Percentiles rank a stretch among this genome's conserved stretches.
These are phyloP conservation scores for Platanus orientalis DNA, from an alignment of 164 flowering plant genomes.

Conservation along the genomic window DNA sequence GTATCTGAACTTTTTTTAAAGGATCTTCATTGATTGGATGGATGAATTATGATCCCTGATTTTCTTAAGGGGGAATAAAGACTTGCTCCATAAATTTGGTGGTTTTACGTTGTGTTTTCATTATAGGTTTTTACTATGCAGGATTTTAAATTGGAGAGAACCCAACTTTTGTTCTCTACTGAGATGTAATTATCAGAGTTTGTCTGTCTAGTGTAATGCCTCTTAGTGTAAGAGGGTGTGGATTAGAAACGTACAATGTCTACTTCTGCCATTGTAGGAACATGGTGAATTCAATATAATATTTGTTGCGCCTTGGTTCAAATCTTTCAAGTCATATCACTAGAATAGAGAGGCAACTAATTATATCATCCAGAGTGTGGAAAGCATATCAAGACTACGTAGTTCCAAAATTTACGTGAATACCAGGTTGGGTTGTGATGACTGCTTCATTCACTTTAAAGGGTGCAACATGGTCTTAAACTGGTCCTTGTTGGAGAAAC, in stretches of 20 bases:
- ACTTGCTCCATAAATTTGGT: background rate
- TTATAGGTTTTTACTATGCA: too few relatives aligned
- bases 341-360: too few relatives aligned
- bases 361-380: too few relatives aligned
- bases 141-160: background rate
- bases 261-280: background rate
- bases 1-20: background rate
- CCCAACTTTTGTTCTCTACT: background rate
- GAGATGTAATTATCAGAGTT: too few relatives aligned
- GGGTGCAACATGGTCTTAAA: too few relatives aligned
- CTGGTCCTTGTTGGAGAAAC: too few relatives aligned
- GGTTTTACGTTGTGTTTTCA: background rate
- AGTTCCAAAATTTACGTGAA: too few relatives aligned
- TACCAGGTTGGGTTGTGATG: too few relatives aligned
- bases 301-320: too few relatives aligned
- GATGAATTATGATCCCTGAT: background rate
- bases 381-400: too few relatives aligned
- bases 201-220: background rate
- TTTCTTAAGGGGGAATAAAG: background rate
- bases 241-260: background rate
- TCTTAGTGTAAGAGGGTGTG: background rate
- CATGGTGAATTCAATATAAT: background rate
- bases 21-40: background rate
- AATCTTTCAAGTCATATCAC: too few relatives aligned
- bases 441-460: too few relatives aligned